Evolutionary conservation across 179 eudicot genomes (phyloP), one percentile per base, ranked within the genome.

Genomic region (Silene coronaria): DNA sequence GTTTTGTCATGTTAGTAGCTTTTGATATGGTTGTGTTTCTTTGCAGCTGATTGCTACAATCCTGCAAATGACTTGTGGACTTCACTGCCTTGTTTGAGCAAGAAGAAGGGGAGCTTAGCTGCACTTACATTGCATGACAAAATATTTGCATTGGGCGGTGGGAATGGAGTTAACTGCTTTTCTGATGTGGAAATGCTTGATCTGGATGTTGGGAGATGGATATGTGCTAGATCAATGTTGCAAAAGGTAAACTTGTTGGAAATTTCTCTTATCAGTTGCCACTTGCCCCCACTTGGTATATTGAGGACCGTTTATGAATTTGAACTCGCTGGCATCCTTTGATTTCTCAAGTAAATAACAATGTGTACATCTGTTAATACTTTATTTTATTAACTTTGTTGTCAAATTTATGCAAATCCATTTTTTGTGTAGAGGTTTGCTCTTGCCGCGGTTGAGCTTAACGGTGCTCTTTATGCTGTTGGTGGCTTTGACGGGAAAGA

Each of bases 131-230:
- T 90, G 60, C 70, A 84, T 77, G 75, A 83, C 80, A 90, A 88
- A 82, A 80, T 92, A 21, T 94, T 82, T 77, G 94, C 98, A 38
- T 24, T 94, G 75, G 98, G 98, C 72, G 98, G 98, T 38, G 98
- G 93, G 67, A 74, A 92, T 79, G 90, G 90, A 38, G 58, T 61
- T 58, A 83, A 80, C 13, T 74, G 89, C 80, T 92, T 85, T 74
- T 88, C 96, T 51, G 86, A 84, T 32, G 93, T 92, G 68, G 97
- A 94, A 83, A 90, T 94, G 97, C 82, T 86, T 59, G 97, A 91
- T 76, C 71, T 80, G 57, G 81, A 87, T 85, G 84, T 80, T 79
- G 96, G 93, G 78, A 77, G 85, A 61, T 93, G 97, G 97, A 87
- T 93, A 73, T 62, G 79, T 70, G 53, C 85, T 55, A 88, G 86